A percentile compares a stretch with the other conserved stretches of the same genome.
phyloP scores from a whole-genome alignment of 208 protist genomes.

The Naegleria fowleri region DNA sequence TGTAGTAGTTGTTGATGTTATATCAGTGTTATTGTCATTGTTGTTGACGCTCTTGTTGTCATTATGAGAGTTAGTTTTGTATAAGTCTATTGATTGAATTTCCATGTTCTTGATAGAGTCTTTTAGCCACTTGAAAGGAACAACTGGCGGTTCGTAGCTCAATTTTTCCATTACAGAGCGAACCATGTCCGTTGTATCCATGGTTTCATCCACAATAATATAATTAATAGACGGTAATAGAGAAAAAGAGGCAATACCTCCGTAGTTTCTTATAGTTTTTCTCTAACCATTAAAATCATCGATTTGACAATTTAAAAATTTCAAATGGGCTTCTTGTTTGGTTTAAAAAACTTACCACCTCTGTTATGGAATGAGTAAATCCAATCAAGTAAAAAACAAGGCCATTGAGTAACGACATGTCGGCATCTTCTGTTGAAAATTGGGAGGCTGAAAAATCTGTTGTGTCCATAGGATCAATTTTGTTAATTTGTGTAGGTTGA shows the following conservation, averaged over 20 bases:
- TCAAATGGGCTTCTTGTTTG: too few species aligned
- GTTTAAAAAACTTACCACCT: neutral
- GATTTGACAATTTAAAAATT: too few species aligned
- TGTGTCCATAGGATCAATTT: neutral
- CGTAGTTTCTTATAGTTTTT: neutral
- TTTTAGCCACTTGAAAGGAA: neutral
- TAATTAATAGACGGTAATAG: neutral
- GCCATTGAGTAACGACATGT: neutral
- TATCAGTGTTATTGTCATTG: too few species aligned
- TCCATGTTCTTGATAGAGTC: neutral
- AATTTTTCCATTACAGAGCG: neutral
- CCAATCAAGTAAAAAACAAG: neutral
- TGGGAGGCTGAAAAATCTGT: neutral
- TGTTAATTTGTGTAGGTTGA: neutral
- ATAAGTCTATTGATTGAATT: neutral
- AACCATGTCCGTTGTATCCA: neutral
- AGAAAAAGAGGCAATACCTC: neutral
- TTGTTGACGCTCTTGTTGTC: neutral
- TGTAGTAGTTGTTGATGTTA: neutral
- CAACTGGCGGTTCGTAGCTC: neutral
- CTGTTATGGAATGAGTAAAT: neutral
- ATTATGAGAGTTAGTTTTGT: neutral
- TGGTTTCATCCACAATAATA: neutral
- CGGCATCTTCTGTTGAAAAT: neutral
- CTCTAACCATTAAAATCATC: too few species aligned